Percentiles rank a stretch among this genome's conserved stretches.
phyloP scores from a whole-genome alignment of 2,329 filamentous ascomycete species.

The Juglanconis oblonga region DNA sequence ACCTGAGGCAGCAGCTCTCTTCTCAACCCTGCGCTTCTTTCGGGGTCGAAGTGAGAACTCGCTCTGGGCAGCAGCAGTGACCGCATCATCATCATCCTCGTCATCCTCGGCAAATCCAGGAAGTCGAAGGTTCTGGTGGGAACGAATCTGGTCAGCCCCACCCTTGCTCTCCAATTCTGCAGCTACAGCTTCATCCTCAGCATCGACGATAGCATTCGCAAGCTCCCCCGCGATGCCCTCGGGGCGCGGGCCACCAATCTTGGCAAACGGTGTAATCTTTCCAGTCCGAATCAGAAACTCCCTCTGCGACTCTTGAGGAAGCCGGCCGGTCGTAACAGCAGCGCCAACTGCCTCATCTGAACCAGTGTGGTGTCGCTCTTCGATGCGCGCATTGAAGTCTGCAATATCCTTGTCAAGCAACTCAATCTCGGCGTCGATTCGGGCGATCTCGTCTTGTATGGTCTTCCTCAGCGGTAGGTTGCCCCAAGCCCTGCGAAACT shows the following conservation, averaged over 20 bases:
- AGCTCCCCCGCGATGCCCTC: slow-evolving; percentile 65
- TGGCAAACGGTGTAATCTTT: slow-evolving; percentile 95
- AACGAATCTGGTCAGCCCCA: slow-evolving; percentile 49
- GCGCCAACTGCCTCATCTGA: slow-evolving; percentile 40
- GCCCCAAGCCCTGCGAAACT: slow-evolving; percentile 39
- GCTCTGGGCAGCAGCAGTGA: slow-evolving; percentile 34
- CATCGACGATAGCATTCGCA: slow-evolving; percentile 75
- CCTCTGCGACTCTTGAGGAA: slow-evolving; percentile 78
- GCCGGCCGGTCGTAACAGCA: slow-evolving; percentile 51
- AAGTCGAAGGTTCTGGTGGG: slow-evolving; percentile 69
- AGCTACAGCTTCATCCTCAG: slow-evolving; percentile 68
- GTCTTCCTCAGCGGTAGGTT: slow-evolving; percentile 53
- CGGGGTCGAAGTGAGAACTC: slow-evolving; percentile 59
- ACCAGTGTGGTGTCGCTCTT: slow-evolving; percentile 62
- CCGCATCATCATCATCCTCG: slow-evolving; percentile 33
- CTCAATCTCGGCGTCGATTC: slow-evolving; percentile 62
- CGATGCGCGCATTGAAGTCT: slow-evolving; percentile 79
- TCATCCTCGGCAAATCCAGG: slow-evolving; percentile 65
- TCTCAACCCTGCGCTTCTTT: slow-evolving; percentile 49
- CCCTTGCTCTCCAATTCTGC: slow-evolving; percentile 42
- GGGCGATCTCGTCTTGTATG: slow-evolving; percentile 63
- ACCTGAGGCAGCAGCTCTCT: slow-evolving; percentile 31
- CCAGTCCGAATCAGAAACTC: slow-evolving; percentile 93
- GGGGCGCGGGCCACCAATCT: slow-evolving; percentile 63
- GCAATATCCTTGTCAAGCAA: slow-evolving; percentile 68